Conservation (phyloP, 2,329 filamentous ascomycete genomes). For the Alternaria arbusti region DNA sequence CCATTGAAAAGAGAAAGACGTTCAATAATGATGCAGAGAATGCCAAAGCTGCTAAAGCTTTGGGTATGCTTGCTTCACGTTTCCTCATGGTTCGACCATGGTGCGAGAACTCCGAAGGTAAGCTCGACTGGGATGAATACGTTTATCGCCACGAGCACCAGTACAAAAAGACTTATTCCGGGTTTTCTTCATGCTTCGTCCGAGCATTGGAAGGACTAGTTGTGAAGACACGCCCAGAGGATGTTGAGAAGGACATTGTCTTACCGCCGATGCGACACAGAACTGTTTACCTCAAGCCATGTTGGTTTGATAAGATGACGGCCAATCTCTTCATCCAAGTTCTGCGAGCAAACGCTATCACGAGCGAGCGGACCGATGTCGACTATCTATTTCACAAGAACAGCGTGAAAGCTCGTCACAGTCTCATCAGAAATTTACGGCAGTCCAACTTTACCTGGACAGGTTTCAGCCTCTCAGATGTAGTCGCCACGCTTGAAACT, state of each 20-base stretch:
- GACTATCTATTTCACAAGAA: slow-evolving; percentile 89
- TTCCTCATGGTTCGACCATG: slow-evolving; percentile 82
- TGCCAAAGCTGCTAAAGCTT: slow-evolving; percentile 62
- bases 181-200: slow-evolving; percentile 64
- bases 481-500: slow-evolving; percentile 69
- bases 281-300: slow-evolving; percentile 77
- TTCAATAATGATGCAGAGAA: slow-evolving; percentile 49
- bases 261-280: slow-evolving; percentile 77
- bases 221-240: slow-evolving; percentile 76
- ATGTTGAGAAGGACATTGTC: slow-evolving; percentile 67
- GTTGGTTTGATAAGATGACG: slow-evolving; percentile 81
- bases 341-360: slow-evolving; percentile 84
- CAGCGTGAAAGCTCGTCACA: slow-evolving; percentile 70
- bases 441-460: slow-evolving; percentile 88
- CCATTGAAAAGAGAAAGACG: slow-evolving; percentile 49
- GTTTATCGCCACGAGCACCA: slow-evolving; percentile 60
- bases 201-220: slow-evolving; percentile 79
- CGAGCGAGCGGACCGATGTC: slow-evolving; percentile 80
- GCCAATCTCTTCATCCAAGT: slow-evolving; percentile 86
- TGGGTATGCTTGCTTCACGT: slow-evolving; percentile 67
- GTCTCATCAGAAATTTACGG: slow-evolving; percentile 77
- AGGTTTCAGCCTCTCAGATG: slow-evolving; percentile 70
- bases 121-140: slow-evolving; percentile 76
- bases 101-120: slow-evolving; percentile 68
- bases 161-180: slow-evolving; percentile 63